phyloP scores from a whole-genome alignment of 805 yeast genomes.

The Starmera amethionina region DNA sequence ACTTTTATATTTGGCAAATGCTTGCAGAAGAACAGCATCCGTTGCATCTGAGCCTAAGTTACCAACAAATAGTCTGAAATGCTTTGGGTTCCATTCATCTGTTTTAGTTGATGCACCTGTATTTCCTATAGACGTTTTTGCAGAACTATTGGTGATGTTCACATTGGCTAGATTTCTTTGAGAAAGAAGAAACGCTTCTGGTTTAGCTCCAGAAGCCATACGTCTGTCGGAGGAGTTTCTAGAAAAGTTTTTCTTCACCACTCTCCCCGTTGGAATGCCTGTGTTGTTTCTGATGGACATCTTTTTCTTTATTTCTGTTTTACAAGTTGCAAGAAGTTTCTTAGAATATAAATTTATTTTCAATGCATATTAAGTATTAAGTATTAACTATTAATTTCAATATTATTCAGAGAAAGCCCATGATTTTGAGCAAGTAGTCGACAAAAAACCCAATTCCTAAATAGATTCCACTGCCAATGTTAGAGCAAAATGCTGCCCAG shows the following conservation, averaged over 20 bases:
- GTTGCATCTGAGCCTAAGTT: conserved; percentile 61
- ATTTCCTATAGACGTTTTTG: conserved; percentile 4
- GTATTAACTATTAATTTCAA: too few relatives aligned
- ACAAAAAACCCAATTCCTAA: conserved; percentile 56
- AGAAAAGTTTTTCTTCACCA: neutral
- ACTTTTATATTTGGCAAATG: conserved; percentile 44
- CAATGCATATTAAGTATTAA: neutral
- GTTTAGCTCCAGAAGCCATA: conserved; percentile 36
- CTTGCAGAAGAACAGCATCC: conserved; percentile 42
- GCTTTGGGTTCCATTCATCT: conserved; percentile 59
- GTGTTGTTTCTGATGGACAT: neutral
- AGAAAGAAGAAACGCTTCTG: conserved; percentile 25
- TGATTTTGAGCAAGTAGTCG: conserved; percentile 47
- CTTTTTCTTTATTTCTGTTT: neutral
- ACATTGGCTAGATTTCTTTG: too few relatives aligned
- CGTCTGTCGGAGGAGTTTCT: conserved; percentile 37
- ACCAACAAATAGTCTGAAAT: conserved; percentile 67
- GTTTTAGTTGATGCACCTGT: neutral
- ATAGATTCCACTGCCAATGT: conserved; percentile 66
- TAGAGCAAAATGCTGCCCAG: conserved; percentile 70
- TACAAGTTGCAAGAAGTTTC: too few relatives aligned
- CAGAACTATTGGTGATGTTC: conserved; percentile 7
- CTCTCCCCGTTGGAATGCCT: neutral
- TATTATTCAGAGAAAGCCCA: conserved; percentile 30
- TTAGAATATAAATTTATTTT: neutral